phyloP scores from a whole-genome alignment of 1,284 basidiomycete genomes.

The Mycosarcoma maydis region DNA sequence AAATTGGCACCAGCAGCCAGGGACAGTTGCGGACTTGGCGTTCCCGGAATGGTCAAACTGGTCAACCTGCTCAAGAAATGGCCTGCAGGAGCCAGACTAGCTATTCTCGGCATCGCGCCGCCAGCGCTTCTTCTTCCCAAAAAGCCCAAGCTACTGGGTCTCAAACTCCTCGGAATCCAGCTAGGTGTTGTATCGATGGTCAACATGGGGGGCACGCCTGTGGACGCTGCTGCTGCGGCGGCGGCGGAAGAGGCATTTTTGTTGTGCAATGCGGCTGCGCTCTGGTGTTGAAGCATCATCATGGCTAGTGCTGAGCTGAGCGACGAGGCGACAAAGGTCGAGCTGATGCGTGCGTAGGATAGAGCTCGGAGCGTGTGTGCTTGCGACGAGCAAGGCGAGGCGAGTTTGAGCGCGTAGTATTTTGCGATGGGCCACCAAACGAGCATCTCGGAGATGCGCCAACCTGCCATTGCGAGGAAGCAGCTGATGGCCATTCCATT shows the following conservation, averaged over 20 bases:
- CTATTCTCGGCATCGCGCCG: conserved; percentile 20
- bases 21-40: conserved; percentile 17
- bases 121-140: conserved; percentile 8
- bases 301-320: conserved; percentile 43
- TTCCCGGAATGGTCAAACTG: conserved; percentile 45
- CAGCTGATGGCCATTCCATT: conserved; percentile 52
- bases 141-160: conserved; percentile 21
- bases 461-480: conserved; percentile 49
- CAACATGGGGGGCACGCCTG: conserved; percentile 4
- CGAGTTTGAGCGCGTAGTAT: conserved; percentile 41
- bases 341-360: conserved; percentile 25
- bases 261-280: conserved; percentile 10
- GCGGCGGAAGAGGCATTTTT: background rate
- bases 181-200: conserved; percentile 36
- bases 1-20: conserved; percentile 12
- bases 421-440: conserved; percentile 51
- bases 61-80: conserved; percentile 56
- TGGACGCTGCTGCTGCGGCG: background rate
- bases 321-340: conserved; percentile 49
- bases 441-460: conserved; percentile 39
- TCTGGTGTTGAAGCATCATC: conserved; percentile 46
- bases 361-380: conserved; percentile 6
- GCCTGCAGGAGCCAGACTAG: conserved; percentile 57
- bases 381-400: conserved; percentile 8
- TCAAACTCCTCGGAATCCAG: conserved; percentile 34